These are phyloP conservation scores for Bruguiera hainesii DNA, from an alignment of 441 rosid genomes.

Conservation along the genomic window DNA sequence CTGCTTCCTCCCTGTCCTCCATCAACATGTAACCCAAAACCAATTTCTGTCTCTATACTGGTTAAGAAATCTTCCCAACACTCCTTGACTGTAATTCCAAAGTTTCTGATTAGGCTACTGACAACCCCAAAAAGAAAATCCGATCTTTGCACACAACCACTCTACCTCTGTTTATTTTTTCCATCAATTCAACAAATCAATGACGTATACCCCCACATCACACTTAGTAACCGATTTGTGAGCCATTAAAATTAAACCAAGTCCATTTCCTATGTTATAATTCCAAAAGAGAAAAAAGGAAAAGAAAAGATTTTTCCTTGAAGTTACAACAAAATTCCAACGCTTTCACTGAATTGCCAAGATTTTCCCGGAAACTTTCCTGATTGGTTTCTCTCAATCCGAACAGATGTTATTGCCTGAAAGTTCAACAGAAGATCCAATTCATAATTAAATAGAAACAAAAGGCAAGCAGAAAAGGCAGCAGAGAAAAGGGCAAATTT, in stretches of 20 bases:
- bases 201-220: conserved; percentile 18
- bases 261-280: background rate
- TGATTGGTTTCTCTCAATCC: conserved; percentile 20
- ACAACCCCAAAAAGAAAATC: conserved; percentile 32
- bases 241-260: conserved; percentile 3
- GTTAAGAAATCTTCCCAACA: conserved; percentile 21
- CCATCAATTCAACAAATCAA: conserved; percentile 32
- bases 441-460: background rate
- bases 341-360: conserved; percentile 15
- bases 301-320: too few species aligned
- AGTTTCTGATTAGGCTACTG: conserved; percentile 29
- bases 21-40: conserved; percentile 20
- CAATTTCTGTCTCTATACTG: conserved; percentile 31
- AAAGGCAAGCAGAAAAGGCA: background rate
- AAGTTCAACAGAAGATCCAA: conserved; percentile 6
- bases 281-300: background rate
- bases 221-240: conserved; percentile 13
- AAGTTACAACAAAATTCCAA: conserved; percentile 18
- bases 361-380: conserved; percentile 16
- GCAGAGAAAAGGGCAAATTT: background rate
- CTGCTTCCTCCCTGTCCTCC: conserved; percentile 35
- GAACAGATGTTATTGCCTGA: conserved; percentile 27
- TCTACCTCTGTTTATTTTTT: conserved; percentile 35
- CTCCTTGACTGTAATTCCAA: conserved; percentile 18
- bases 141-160: conserved; percentile 30